phyloP scores from a whole-genome alignment of 805 yeast genomes.

The Wickerhamiella vanderwaltii region DNA sequence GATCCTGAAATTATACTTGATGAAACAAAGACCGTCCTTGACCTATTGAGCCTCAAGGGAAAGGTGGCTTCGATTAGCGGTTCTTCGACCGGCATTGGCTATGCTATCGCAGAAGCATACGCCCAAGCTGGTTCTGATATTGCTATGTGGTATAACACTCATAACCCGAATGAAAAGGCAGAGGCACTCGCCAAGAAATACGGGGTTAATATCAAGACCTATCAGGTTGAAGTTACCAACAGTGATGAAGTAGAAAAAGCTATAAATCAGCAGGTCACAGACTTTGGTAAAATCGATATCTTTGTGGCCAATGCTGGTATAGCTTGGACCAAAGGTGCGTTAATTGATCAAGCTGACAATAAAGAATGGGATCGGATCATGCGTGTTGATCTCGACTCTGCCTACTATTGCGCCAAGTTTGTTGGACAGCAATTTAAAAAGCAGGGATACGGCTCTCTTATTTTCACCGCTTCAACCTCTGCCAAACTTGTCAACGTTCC shows the following conservation, averaged over 20 bases:
- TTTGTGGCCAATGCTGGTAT: conserved; percentile 88
- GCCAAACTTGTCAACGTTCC: conserved; percentile 84
- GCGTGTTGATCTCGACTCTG: conserved; percentile 66
- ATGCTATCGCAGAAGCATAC: conserved; percentile 67
- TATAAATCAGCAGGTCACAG: conserved; percentile 41
- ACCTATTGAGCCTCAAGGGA: conserved; percentile 34
- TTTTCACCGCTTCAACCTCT: conserved; percentile 81
- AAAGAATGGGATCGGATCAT: conserved; percentile 63
- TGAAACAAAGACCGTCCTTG: conserved; percentile 17
- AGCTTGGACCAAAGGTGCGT: conserved; percentile 61
- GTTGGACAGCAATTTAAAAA: conserved; percentile 62
- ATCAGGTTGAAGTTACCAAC: conserved; percentile 47
- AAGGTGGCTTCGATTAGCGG: conserved; percentile 81
- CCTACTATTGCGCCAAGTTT: conserved; percentile 65
- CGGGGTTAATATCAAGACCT: conserved; percentile 50
- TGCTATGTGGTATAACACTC: conserved; percentile 53
- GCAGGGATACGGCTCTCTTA: conserved; percentile 67
- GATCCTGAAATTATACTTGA: conserved; percentile 17
- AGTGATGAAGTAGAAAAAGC: conserved; percentile 39
- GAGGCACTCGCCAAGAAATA: conserved; percentile 41
- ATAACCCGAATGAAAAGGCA: conserved; percentile 58
- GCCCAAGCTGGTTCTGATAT: conserved; percentile 84
- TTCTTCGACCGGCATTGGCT: conserved; percentile 73
- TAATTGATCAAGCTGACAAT: conserved; percentile 38
- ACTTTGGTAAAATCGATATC: conserved; percentile 71